Conservation (phyloP, 225 moss, liverwort and hornwort genomes). For the Climacium dendroides region DNA sequence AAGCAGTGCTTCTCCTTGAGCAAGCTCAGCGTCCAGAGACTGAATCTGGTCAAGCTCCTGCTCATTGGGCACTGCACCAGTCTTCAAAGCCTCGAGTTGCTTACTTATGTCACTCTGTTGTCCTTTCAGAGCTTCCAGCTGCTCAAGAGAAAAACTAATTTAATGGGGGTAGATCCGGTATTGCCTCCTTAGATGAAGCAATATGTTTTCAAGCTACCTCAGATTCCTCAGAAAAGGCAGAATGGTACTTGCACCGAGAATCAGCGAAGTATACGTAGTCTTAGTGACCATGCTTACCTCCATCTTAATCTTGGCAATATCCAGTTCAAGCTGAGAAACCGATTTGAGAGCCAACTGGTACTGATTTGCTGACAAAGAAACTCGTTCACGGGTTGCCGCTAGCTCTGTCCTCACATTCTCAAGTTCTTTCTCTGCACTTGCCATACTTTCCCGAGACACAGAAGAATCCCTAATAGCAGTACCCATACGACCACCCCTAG, state of each 20-base stretch:
- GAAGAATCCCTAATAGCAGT: conserved; percentile 63
- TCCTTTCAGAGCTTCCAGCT: conserved; percentile 72
- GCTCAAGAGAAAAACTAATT: background rate
- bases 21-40: conserved; percentile 48
- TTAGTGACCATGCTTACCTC: conserved; percentile 38
- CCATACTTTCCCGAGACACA: conserved; percentile 60
- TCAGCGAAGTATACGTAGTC: background rate
- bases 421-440: conserved; percentile 58
- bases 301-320: conserved; percentile 78
- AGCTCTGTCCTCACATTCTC: conserved; percentile 47
- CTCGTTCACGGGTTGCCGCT: conserved; percentile 39
- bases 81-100: conserved; percentile 65
- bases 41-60: conserved; percentile 65
- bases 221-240: background rate
- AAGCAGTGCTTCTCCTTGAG: conserved; percentile 50
- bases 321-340: conserved; percentile 58
- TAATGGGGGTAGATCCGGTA: background rate
- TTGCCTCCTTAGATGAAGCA: background rate
- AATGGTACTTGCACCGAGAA: background rate
- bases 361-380: conserved; percentile 51
- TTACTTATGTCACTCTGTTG: conserved; percentile 67
- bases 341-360: conserved; percentile 54
- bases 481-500: conserved; percentile 92
- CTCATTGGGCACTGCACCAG: conserved; percentile 51
- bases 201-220: background rate